phyloP scores from a whole-genome alignment of 2,329 filamentous ascomycete genomes.

The Penicillium concentricum region DNA sequence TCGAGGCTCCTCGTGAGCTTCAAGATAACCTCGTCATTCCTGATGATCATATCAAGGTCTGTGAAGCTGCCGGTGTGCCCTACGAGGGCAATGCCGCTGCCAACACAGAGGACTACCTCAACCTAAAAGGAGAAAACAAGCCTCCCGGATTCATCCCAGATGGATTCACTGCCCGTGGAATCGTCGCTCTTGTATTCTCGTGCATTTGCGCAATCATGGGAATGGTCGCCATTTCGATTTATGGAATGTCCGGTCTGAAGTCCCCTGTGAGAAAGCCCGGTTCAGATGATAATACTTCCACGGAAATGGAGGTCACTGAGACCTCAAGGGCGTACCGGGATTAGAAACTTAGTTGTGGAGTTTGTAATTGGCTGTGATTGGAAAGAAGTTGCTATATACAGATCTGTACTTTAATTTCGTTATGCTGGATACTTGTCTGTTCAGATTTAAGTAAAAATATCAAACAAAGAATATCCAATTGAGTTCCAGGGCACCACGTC shows the following conservation, averaged over 20 bases:
- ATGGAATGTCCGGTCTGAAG: constrained; percentile 30
- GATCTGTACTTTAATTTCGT: background rate
- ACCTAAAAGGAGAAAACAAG: constrained; percentile 61
- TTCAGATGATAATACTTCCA: background rate
- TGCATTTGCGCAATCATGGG: constrained; percentile 66
- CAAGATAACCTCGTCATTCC: background rate
- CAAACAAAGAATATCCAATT: background rate
- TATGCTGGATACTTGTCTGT: background rate
- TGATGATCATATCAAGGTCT: background rate
- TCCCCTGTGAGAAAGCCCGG: background rate
- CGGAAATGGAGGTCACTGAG: background rate
- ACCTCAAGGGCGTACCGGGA: background rate
- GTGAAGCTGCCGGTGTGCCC: constrained; percentile 48
- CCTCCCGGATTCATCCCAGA: constrained; percentile 58
- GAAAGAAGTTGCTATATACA: background rate
- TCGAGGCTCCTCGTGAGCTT: background rate
- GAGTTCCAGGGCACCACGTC: no score
- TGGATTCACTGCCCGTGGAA: constrained; percentile 68
- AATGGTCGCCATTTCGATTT: constrained; percentile 65
- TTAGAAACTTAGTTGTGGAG: background rate
- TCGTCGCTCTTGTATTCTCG: constrained; percentile 72
- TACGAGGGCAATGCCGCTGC: constrained; percentile 70
- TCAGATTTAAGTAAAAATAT: background rate
- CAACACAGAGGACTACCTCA: constrained; percentile 61
- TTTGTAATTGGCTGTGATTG: background rate